Evolutionary conservation across 768 basidiomycete genomes (phyloP).

Genomic region (Phylloporus sp.): DNA sequence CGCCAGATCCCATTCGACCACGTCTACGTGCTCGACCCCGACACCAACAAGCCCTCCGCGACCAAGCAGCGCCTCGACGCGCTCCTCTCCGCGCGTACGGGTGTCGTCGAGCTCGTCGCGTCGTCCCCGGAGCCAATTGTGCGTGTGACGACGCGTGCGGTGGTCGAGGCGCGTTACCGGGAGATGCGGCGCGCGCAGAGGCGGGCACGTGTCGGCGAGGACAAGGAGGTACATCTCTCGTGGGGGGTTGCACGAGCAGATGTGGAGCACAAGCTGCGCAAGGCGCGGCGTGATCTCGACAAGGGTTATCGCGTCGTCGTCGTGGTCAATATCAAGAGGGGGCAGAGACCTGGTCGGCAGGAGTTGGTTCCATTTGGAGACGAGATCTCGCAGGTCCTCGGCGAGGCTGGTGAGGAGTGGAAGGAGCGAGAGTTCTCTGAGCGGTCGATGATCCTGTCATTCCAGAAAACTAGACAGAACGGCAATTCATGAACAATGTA

Average conservation of each 20-base stretch:
- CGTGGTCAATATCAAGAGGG: slow-evolving; percentile 49
- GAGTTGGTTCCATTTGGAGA: slow-evolving; percentile 46
- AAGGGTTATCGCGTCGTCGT: slow-evolving; percentile 58
- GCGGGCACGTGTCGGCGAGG: slow-evolving; percentile 28
- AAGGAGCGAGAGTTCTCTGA: slow-evolving; percentile 40
- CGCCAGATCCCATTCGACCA: slow-evolving; percentile 39
- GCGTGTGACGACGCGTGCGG: slow-evolving; percentile 48
- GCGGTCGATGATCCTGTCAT: slow-evolving; percentile 38
- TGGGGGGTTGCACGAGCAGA: slow-evolving; percentile 64
- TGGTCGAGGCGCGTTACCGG: slow-evolving; percentile 37
- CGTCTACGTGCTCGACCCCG: slow-evolving; percentile 48
- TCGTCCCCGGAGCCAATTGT: slow-evolving; percentile 54
- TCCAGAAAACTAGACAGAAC: slow-evolving; percentile 34
- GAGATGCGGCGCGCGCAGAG: slow-evolving; percentile 34
- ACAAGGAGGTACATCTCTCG: slow-evolving; percentile 70
- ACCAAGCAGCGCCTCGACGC: slow-evolving; percentile 32
- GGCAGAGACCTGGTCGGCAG: slow-evolving; percentile 29
- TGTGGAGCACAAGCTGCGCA: slow-evolving; percentile 60
- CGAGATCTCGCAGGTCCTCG: slow-evolving; percentile 39
- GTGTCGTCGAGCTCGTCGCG: slow-evolving; percentile 55
- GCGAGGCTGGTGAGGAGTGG: slow-evolving; percentile 53
- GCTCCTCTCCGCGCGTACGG: slow-evolving; percentile 46
- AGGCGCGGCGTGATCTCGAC: slow-evolving; percentile 53
- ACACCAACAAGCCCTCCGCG: slow-evolving; percentile 37
- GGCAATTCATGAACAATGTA: slow-evolving; percentile 6